Conservation (phyloP, 208 protist species). For the Acanthamoeba pearcei region DNA sequence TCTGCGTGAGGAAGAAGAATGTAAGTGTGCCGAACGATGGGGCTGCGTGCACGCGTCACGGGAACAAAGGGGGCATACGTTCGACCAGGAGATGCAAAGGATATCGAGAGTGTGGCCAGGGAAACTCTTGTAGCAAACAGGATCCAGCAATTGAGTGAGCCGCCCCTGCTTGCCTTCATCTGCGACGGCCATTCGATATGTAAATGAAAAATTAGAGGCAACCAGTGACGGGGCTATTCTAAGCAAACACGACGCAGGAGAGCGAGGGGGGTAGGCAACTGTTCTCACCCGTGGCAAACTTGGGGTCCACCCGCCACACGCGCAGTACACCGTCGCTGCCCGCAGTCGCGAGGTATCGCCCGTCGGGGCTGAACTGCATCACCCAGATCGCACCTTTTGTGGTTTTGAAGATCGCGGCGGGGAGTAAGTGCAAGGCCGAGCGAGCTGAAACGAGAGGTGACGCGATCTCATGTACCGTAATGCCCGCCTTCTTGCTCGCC, state of each 20-base stretch:
- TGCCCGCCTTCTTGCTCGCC: conserved; percentile 57
- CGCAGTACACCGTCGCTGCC: conserved; percentile 77
- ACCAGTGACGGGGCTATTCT: not conserved
- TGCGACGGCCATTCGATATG: not conserved
- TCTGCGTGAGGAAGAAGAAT: not conserved
- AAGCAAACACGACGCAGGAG: not conserved
- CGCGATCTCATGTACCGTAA: conserved; percentile 14
- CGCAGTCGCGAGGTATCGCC: conserved; percentile 75
- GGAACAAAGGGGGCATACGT: not conserved
- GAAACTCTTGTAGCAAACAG: conserved; percentile 44
- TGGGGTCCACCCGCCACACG: conserved; percentile 76
- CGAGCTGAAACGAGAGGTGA: not conserved
- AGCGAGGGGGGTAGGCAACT: not conserved
- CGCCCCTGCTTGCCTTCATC: conserved; percentile 28
- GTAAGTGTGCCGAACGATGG: not conserved
- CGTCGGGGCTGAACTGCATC: conserved; percentile 75
- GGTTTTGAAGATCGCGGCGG: not conserved
- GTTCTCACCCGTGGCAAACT: not conserved
- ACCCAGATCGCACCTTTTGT: conserved; percentile 74
- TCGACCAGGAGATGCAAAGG: not conserved
- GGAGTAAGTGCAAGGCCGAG: not conserved
- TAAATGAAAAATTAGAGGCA: not conserved
- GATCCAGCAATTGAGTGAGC: conserved; percentile 18
- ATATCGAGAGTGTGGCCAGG: conserved; percentile 51
- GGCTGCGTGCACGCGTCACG: not conserved